Conservation (phyloP, 2,329 filamentous ascomycete genomes). For the Ophiostoma triangulosporum region DNA sequence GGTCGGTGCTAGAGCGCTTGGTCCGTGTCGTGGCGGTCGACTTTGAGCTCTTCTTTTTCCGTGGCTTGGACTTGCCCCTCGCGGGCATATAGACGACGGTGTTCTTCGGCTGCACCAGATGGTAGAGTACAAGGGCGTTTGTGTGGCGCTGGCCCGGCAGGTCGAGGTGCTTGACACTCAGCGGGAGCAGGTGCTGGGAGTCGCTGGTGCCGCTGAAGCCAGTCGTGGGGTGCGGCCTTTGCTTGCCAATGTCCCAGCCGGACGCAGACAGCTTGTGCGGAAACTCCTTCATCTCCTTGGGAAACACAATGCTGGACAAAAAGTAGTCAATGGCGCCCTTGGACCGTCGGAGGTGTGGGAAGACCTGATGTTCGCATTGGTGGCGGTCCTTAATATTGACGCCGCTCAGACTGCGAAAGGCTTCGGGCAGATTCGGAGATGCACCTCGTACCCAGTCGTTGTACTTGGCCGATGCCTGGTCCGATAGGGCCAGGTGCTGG, state of each 20-base stretch:
- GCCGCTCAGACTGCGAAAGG: constrained; percentile 29
- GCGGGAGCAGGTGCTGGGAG: constrained; percentile 41
- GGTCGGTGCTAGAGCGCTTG: constrained; percentile 21
- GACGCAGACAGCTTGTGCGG: constrained; percentile 48
- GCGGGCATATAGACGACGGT: constrained; percentile 19
- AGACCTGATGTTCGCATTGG: constrained; percentile 36
- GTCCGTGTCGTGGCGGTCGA: background rate
- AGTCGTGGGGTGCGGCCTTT: constrained; percentile 35
- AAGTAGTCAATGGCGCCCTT: constrained; percentile 51
- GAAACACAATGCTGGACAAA: constrained; percentile 43
- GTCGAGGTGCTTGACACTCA: constrained; percentile 42
- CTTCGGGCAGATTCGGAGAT: constrained; percentile 18
- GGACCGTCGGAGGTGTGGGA: constrained; percentile 35
- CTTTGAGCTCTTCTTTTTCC: too few relatives aligned
- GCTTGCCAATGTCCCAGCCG: constrained; percentile 49
- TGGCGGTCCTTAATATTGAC: constrained; percentile 45
- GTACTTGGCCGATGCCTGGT: constrained; percentile 40
- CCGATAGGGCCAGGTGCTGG: constrained; percentile 31
- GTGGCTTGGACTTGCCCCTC: too few relatives aligned
- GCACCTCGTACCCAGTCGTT: constrained; percentile 30
- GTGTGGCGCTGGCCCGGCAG: constrained; percentile 44
- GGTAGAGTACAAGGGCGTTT: constrained; percentile 50
- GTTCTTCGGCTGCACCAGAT: constrained; percentile 43
- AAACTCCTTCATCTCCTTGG: constrained; percentile 49
- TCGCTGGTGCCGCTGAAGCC: constrained; percentile 64